Evolutionary conservation across 805 yeast species (phyloP), one percentile per base, ranked within the genome.

Genomic region (Vanderwaltozyma yarrowii): DNA sequence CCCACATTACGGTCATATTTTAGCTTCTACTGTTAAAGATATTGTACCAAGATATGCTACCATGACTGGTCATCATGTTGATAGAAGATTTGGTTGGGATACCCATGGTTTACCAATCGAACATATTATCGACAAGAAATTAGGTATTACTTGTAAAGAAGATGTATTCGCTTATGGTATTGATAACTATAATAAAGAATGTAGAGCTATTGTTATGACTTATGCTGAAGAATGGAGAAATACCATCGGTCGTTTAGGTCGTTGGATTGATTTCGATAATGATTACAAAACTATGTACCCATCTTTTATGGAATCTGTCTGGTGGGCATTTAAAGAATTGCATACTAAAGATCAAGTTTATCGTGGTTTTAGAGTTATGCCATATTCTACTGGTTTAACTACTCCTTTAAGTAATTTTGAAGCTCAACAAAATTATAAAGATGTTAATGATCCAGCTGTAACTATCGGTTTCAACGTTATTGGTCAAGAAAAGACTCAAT

Each of bases 231-330:
- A 88, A 54, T 92, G 99, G 99, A 76, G 94, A 59, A 71, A 72
- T 46, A 88, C 94, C 51, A 84, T 92, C 53, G 89, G 87, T 38
- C 82, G 97, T 66, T 65, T 92, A 49, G 99, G 98, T 47, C 82
- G 99, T 66, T 92, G 99, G 99, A 88, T 92, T 58, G 99, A 92
- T 66, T 89, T 92, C 67, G 98, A 92, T 61, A 86, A 92, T 61
- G 99, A 92, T 67, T 88, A 88, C 72, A 89, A 89, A 69, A 92
- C 98, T 21, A 73, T 92, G 64, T 87, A 94, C 62, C 96, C 96
- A 33, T 70, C 80, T 40, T 92, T 86, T 53, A 92, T 92, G 99
- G 99, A 92, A 69, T 84, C 96, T 33, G 92, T 80, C 35, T 92
- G 99, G 99, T 92, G 98, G 98, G 95, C 86, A 24, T 92, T 92